Evolutionary conservation across 129 eudicot genomes (phyloP), one percentile per base, ranked within the genome.

Genomic region (Centaurea solstitialis): DNA sequence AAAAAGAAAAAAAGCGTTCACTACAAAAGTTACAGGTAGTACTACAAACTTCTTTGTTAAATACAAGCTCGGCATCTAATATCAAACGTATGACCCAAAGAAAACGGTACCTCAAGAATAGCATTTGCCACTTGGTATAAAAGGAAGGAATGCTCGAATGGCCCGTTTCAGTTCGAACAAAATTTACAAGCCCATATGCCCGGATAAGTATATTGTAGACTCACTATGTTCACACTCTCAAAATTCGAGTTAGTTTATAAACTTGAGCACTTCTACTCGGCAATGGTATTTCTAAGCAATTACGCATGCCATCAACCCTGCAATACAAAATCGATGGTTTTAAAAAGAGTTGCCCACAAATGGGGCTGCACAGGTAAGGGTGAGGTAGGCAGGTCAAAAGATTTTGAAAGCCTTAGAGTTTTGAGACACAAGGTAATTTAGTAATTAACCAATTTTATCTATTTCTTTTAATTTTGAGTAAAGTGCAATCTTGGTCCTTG

Each of bases 221-320:
- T 61, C 6, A 65, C 71, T 9, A 28, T 37, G 68, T 71, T 89
- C 79, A 91, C 70, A 85, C 83, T 79, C 96, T 85, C 83, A 85
- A 79, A 37, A 91, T 91, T 37, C 96, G 83, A 38, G 90, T 70
- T 76, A 91, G 72, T 62, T 89, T 91, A 80, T 89, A 91, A 66
- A 87, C 98, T 88, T 93, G 99, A 70, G 97, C 97, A 67, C 86
- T 95, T 87, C 97, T 87, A 81, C 92, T 87, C 68, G 99, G 97
- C 72, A 95, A 80, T 65, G 87, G 85, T 76, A 95, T 87, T 87
- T 92, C 97, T 75, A 95, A 79, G 88, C 97, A 95, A 73, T 83
- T 85, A 69, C 93, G 84, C 70, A 87, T 74, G 12, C 93, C 99
- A 84, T 95, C 99, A 81, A 79, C 84, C 72, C 99, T 95, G 91